These are phyloP conservation scores for Neonectria faginata DNA, from an alignment of 2,329 filamentous ascomycete genomes.

Conservation along the genomic window DNA sequence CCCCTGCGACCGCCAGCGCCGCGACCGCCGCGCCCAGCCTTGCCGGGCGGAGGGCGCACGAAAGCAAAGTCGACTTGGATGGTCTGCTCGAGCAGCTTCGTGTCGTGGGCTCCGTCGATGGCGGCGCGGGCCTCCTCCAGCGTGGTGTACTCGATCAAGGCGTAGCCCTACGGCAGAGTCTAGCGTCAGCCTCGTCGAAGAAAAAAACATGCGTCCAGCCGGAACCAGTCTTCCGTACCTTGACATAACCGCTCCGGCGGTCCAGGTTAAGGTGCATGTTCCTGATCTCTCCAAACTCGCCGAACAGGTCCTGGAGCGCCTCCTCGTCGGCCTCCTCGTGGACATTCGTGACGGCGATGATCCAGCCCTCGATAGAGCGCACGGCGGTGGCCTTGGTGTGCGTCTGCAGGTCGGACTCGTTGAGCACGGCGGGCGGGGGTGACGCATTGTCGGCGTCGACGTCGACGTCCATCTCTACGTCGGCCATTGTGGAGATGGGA, in stretches of 20 bases:
- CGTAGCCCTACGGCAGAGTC: constrained; percentile 73
- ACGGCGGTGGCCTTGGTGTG: constrained; percentile 81
- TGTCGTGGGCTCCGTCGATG: constrained; percentile 81
- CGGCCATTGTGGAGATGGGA: constrained; percentile 58
- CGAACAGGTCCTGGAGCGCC: constrained; percentile 83
- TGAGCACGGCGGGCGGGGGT: constrained; percentile 56
- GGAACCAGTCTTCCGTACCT: constrained; percentile 62
- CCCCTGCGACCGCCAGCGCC: constrained; percentile 56
- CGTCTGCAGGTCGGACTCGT: constrained; percentile 76
- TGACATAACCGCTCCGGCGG: constrained; percentile 85
- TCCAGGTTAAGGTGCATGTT: constrained; percentile 88
- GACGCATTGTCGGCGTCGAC: constrained; percentile 56
- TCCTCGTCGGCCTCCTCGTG: constrained; percentile 90
- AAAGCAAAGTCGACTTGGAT: constrained; percentile 87
- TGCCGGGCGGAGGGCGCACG: constrained; percentile 78
- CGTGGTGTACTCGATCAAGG: constrained; percentile 85
- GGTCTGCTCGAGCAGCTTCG: constrained; percentile 84
- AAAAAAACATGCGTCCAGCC: too few species aligned
- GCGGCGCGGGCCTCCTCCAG: constrained; percentile 83
- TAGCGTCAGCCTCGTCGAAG: not conserved
- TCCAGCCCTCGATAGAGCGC: constrained; percentile 90
- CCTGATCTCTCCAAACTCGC: constrained; percentile 87
- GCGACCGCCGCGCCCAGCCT: constrained; percentile 54
- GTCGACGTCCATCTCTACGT: constrained; percentile 71
- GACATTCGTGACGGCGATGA: constrained; percentile 86